Base-by-base conservation (phyloP, 2,329 filamentous ascomycete species). In the Venturia asperata region DNA sequence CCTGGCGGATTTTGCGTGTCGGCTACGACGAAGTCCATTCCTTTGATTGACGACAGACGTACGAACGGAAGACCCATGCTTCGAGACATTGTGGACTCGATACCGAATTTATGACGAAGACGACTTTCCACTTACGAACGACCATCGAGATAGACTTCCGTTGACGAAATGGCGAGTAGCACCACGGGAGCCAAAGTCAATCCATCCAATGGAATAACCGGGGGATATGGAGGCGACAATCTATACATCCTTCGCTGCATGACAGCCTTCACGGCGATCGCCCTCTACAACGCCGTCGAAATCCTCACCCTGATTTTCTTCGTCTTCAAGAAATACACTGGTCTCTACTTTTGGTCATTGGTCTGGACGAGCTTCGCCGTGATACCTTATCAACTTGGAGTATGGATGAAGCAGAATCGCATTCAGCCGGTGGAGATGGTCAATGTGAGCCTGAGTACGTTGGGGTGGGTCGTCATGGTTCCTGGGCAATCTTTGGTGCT, bases 401-500 rank as follows among this genome's bases (percentile, higher is more conserved):
- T 82, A 68, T 67, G 78, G 61, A 68, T 80, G 1, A 78, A 78
- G 11, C 77, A 80, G 49, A 68, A 79, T 30, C 68, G 81, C 62
- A 76, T 77, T 42, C 74, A 79, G 37, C 77, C 77, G 63, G 73
- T 71, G 1, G 66, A 67, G 2, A 74, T 74, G 47, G 58, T 76
- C 3, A 74, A 75, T 2, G 74, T 77, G 5, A 77, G 77, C 5
- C 67, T 82, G 5, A 72, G 82, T 39, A 77, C 77, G n/a, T 67
- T 87, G 65, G 85, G 83, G 11, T 83, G 85, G 82, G 82, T 81
- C 72, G 69, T 75, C 2, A 86, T 87, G 83, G 81, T 87, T 0
- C 85, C 84, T 1, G 85, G 85, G 0, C 84, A 87, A 71, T 81
- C 81, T 0, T 69, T 87, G 15, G 85, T 88, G 1, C 76, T 88